Base-by-base conservation (phyloP, 345 rosid genomes). In the Anastatica hierochuntica region DNA sequence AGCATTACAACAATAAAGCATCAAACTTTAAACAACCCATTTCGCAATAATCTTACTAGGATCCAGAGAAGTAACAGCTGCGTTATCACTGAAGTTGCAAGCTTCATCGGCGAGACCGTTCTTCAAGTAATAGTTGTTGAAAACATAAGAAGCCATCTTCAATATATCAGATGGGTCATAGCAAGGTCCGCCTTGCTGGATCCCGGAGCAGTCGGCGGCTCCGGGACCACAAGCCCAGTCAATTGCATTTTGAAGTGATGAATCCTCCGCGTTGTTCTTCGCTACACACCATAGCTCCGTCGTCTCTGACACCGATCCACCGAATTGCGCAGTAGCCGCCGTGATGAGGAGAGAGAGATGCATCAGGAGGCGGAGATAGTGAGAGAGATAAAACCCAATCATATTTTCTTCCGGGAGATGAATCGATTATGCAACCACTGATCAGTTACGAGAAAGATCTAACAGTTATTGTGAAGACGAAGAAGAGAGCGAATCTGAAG, bases 201-300 rank as follows among this genome's bases (percentile, higher is more conserved):
- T 77, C n/a, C n/a, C 26, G 68, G 77, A 0, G 38, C 98, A 90
- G 58, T 90, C 95, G 0, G 87, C 85, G 5, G 87, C 82, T 0
- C 94, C 95, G n/a, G 69, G 60, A 1, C 98, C 96, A 35, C 98
- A 90, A 18, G 98, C 98, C 60, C 82, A 87, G 55, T 90, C 96
- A 48, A 90, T 51, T 8, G 82, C 96, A 8, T 78, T 79, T 66
- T 84, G 98, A 10, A 90, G 60, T 15, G 79, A 72, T 0, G 68
- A 56, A 23, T 73, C 71, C 1, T 89, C 79, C 10, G 90, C 83
- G 56, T 83, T 73, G 49, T 69, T 83, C 76, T 76, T 80, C 13
- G 96, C 95, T 1, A 87, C 76, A 40, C 96, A 90, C 98, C 98
- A 90, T 8, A 64, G 14, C 51, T 16, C 56, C n/a, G n/a, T n/a